Base-by-base conservation (phyloP, 208 protist genomes). In the Strigomonas culicis region DNA sequence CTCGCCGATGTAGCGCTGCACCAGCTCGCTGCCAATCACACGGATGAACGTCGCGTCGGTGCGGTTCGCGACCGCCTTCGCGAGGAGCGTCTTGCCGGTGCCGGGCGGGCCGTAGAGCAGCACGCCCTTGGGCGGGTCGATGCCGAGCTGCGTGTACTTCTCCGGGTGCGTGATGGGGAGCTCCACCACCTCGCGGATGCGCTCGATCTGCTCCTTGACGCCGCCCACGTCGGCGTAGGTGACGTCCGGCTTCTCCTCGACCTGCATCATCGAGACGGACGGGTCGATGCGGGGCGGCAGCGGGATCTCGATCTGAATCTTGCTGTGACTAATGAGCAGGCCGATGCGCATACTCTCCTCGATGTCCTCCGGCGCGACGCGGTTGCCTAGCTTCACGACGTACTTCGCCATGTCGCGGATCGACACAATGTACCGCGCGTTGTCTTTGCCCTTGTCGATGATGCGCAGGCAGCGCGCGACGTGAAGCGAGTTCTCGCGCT, bases 1-100 rank as follows among this genome's bases (percentile, higher is more conserved):
- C 51, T 99, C 99, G 60, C 99, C 99, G 15, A 99, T 81, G 83
- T 99, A 99, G 79, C 99, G 99, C 80, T 99, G 99, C 77, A 99
- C 99, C 10, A 99, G 69, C 84, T 99, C 99, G 11, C 98, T 99
- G 13, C 99, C 99, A 11, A 99, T 98, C 13, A 99, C 97, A 52
- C 99, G 88, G 27, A 99, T 75, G 77, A 99, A 99, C 22, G 99
- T 99, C 10, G 98, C 98, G 31, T 95, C 98, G 0, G 99, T 99
- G 61, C 98, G 94, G 70, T 99, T 99, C 6, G 99, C 99, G 25
- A 99, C 98, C 21, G 99, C 99, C 74, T 99, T 99, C 4, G 99
- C 99, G 4, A 99, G 87, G 11, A 99, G 88, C 15, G 99, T 99
- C 78, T 97, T 97, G 53, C 97, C 98, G 0, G 98, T 99, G 28